A percentile compares a stretch with the other conserved stretches of the same genome.
These are phyloP conservation scores for Lentithecium fluviatile DNA, from an alignment of 495 filamentous ascomycete genomes.

Conservation along the genomic window DNA sequence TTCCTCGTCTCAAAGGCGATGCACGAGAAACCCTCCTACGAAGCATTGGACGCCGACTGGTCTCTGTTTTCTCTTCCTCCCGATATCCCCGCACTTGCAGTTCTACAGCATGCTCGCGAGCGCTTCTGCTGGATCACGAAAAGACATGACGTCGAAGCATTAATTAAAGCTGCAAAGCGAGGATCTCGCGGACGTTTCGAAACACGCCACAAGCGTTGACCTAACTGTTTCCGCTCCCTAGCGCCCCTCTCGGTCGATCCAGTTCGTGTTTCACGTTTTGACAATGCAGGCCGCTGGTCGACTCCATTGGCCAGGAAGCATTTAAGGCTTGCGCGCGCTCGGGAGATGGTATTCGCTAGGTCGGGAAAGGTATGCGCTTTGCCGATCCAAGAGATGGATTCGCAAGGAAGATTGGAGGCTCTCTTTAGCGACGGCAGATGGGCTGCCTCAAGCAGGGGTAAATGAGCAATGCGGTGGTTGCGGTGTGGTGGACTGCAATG, in stretches of 20 bases:
- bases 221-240: slow-evolving; percentile 2
- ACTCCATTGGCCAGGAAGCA: slow-evolving; percentile 19
- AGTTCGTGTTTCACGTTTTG: slow-evolving; percentile 31
- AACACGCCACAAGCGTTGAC: slow-evolving; percentile 23
- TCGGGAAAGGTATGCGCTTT: background rate
- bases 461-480: background rate
- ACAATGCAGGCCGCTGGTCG: background rate
- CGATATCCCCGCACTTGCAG: too few relatives aligned
- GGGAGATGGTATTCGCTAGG: slow-evolving; percentile 5
- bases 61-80: too few relatives aligned
- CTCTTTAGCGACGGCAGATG: slow-evolving; percentile 1
- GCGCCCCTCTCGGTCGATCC: slow-evolving; percentile 3
- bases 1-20: too few relatives aligned
- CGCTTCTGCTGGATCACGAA: too few relatives aligned
- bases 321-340: slow-evolving; percentile 17
- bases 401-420: slow-evolving; percentile 6
- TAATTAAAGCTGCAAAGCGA: too few relatives aligned
- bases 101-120: too few relatives aligned
- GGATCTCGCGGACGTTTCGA: background rate
- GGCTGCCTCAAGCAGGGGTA: background rate
- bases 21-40: too few relatives aligned
- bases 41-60: too few relatives aligned
- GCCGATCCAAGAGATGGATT: slow-evolving; percentile 7
- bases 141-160: too few relatives aligned
- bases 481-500: background rate